Evolutionary conservation across 148 eudicot genomes (phyloP), one percentile per base, ranked within the genome.

Genomic region (Vaccinium myrtillus): DNA sequence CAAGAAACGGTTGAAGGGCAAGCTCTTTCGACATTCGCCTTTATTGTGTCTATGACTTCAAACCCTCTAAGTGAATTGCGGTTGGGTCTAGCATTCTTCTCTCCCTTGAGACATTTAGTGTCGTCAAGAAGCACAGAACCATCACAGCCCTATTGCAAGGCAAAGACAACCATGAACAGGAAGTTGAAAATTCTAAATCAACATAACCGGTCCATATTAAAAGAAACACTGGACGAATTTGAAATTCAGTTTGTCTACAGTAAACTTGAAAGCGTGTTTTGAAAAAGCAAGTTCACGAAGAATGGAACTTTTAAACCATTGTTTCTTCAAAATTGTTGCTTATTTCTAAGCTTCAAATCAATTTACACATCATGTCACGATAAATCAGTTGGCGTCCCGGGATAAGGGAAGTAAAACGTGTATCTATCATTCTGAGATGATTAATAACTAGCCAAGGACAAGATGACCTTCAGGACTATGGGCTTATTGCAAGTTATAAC

Each of bases 41-140:
- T 81, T 59, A 87, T 78, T n/a, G 76, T 75, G 61, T 87, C 93
- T 16, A 91, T 88, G 54, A 90, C 86, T 56, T 91, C 91, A 55
- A 55, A 90, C 15, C 93, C 93, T 78, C 92, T 67, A 56, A 55
- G 83, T 14, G 93, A 91, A 67, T 90, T 90, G 16, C 82, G 84
- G 61, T 91, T 91, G 18, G 92, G 91, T 0, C 61, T 11, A 25
- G 93, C 93, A 75, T 90, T 90, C 84, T 91, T 86, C 89, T 91
- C 93, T 11, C 93, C 92, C 59, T 81, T 86, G 83, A 91, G 86
- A 77, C 69, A 39, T 59, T 49, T 19, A 14, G 89, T 91, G 79
- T 85, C 90, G 36, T 91, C 91, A 55, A 91, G 92, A 50, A 91
- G 92, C n/a, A 91, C 75, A 4, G 93, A 91, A 78, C 87, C 93